Percentiles rank a stretch among this genome's conserved stretches.
phyloP scores from a whole-genome alignment of 1,139 yeast genomes.

The Geotrichum bryndzae region DNA sequence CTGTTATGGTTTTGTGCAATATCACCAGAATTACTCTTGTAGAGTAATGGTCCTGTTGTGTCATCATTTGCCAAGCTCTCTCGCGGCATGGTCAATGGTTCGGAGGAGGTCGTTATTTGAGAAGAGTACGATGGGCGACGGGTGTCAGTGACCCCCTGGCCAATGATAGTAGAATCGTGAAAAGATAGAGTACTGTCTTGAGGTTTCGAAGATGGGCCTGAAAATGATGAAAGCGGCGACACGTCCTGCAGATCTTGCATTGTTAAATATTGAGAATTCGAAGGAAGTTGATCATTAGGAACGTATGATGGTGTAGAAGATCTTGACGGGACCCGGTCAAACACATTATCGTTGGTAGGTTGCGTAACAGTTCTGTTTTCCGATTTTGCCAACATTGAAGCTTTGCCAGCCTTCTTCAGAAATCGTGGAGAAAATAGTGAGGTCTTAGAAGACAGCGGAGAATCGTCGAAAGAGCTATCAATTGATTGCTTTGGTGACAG shows the following conservation, averaged over 20 bases:
- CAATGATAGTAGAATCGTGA: neutral
- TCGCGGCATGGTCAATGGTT: neutral
- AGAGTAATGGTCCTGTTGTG: neutral
- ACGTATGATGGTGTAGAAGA: neutral
- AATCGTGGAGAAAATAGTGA: conserved; percentile 6
- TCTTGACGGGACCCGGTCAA: neutral
- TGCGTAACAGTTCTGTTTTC: neutral
- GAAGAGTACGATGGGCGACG: conserved; percentile 24
- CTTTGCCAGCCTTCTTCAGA: neutral
- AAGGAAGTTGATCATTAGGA: neutral
- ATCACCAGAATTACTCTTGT: neutral
- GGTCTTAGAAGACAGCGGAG: conserved; percentile 5
- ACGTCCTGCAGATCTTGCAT: conserved; percentile 11
- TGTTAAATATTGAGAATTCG: neutral
- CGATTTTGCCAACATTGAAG: neutral
- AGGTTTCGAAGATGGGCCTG: conserved; percentile 9
- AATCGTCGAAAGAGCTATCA: neutral
- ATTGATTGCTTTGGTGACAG: neutral
- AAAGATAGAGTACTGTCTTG: neutral
- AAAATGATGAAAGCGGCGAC: conserved; percentile 14
- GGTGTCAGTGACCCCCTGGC: neutral
- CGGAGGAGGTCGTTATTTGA: conserved; percentile 18
- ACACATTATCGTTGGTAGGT: neutral
- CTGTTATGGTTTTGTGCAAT: neutral
- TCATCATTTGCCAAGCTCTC: neutral